Base-by-base conservation (phyloP, 352 stramenopile genomes). In the Globisporangium solare region DNA sequence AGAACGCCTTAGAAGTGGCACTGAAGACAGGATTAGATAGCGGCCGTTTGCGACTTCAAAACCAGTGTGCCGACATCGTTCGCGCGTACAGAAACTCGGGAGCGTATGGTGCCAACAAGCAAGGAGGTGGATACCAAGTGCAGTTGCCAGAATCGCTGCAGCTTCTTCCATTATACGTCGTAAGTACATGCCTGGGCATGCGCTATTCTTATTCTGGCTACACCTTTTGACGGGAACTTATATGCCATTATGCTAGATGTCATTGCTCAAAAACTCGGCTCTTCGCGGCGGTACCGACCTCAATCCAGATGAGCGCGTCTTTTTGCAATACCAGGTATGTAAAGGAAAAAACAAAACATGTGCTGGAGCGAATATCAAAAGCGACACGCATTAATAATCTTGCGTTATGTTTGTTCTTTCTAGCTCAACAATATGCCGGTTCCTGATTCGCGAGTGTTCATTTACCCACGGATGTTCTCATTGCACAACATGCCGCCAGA, bases 401-500 rank as follows among this genome's bases (percentile, higher is more conserved):
- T 21, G 7, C 48, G 12, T 60, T 37, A 22, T 43, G 6, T 47
- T 12, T 51, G 15, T 54, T 54, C 39, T 31, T n/a, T 68, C n/a
- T 56, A 88, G 64, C 73, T 99, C 20, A 90, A 91, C 60, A 97
- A 96, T 65, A 98, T 99, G 95, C 87, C 82, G 27, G 83, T 98
- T 17, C 70, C 84, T 21, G 75, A 97, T 43, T 95, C 81, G 27
- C 88, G 86, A 17, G 78, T 93, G 59, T 99, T 97, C 73, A 95
- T 98, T 52, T 99, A 99, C 75, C 97, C 97, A 24, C 90, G 93
- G 15, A 87, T 99, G 73, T 99, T 99, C 75, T 83, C 89, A 48
- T 67, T 98, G 42, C 78, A 95, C 73, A 95, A 98, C 55, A 95
- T 99, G 82, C 73, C 82, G 6, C 58, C 75, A 3, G 86, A 92